phyloP scores from a whole-genome alignment of 495 filamentous ascomycete genomes.

The Aspergillus indologenus region DNA sequence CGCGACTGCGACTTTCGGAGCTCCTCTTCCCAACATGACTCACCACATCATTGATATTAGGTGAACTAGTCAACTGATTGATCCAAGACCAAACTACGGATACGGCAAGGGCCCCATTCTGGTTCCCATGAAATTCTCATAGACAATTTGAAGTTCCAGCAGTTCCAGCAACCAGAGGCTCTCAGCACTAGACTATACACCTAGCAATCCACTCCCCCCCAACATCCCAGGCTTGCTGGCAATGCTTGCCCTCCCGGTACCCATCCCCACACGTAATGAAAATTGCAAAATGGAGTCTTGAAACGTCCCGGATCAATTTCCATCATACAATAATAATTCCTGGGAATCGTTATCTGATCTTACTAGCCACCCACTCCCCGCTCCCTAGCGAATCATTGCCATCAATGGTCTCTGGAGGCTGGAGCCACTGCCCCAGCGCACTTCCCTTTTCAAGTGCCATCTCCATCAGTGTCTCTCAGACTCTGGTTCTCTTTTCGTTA shows the following conservation, averaged over 20 bases:
- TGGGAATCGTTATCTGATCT: conserved; percentile 8
- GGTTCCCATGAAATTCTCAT: neutral
- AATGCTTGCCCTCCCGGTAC: neutral
- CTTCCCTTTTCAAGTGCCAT: conserved; percentile 8
- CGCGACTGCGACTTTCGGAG: conserved; percentile 27
- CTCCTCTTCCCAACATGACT: conserved; percentile 7
- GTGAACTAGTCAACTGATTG: neutral
- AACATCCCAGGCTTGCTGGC: neutral
- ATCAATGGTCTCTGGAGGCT: conserved; percentile 11
- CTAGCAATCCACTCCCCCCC: no score
- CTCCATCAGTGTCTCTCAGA: conserved; percentile 5
- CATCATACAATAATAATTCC: conserved; percentile 7
- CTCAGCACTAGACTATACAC: no score
- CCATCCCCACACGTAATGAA: conserved; percentile 18
- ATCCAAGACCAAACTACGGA: neutral
- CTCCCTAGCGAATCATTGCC: conserved; percentile 16
- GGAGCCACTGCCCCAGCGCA: conserved; percentile 16
- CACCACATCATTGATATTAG: conserved; percentile 3
- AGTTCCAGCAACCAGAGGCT: neutral
- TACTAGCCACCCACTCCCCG: conserved; percentile 1
- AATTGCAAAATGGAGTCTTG: conserved; percentile 4
- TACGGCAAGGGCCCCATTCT: neutral
- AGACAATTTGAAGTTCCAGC: neutral
- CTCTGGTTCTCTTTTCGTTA: conserved; percentile 17
- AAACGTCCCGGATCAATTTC: conserved; percentile 13